These are phyloP conservation scores for Mucor saturninus DNA, from an alignment of 371 early-diverging fungal species.

Conservation along the genomic window DNA sequence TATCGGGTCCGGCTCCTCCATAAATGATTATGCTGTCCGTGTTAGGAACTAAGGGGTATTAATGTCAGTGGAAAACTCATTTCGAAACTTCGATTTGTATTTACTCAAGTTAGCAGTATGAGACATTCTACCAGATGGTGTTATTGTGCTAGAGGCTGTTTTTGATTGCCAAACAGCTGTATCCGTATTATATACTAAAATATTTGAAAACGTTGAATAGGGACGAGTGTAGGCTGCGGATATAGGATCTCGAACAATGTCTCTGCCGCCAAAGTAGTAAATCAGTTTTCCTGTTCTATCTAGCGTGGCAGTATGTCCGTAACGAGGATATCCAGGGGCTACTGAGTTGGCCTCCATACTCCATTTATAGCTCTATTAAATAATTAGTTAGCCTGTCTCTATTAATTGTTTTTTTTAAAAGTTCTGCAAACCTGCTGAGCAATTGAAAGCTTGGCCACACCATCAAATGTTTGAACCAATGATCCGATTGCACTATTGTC, in stretches of 20 bases:
- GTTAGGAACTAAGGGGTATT: constrained; percentile 8
- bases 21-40: constrained; percentile 11
- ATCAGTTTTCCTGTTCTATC: constrained; percentile 13
- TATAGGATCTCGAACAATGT: constrained; percentile 2
- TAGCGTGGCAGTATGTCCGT: constrained; percentile 16
- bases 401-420: neutral
- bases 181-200: constrained; percentile 16
- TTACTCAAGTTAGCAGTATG: constrained; percentile 15
- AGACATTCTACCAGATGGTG: constrained; percentile 12
- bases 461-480: constrained; percentile 5
- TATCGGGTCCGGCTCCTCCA: constrained; percentile 14
- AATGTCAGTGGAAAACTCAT: neutral
- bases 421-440: neutral
- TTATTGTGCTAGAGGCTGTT: neutral
- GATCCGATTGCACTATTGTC: constrained; percentile 8
- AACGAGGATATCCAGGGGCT: constrained; percentile 8
- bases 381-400: neutral
- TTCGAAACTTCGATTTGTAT: neutral
- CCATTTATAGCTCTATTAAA: constrained; percentile 10
- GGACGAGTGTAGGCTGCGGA: constrained; percentile 10
- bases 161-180: constrained; percentile 15
- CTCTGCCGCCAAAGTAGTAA: constrained; percentile 20
- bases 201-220: constrained; percentile 2
- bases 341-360: constrained; percentile 7
- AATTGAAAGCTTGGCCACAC: constrained; percentile 7